Conservation (phyloP, 805 yeast genomes). For the Blastobotrys mokoenaii region DNA sequence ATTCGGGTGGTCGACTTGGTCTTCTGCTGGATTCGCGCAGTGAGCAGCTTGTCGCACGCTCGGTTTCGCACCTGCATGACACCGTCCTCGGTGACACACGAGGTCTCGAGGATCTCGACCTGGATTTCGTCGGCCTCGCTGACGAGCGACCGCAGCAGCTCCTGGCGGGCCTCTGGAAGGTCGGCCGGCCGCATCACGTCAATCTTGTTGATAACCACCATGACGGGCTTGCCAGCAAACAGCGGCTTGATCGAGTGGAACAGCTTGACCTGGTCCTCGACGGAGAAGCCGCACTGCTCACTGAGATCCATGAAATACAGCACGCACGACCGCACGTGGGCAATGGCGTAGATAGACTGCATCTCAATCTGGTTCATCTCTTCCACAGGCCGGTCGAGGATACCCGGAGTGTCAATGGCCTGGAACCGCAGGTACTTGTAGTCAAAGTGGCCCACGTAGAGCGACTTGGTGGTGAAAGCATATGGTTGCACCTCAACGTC, state of each 20-base stretch:
- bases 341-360: conserved; percentile 98
- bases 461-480: conserved; percentile 96
- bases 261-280: conserved; percentile 94
- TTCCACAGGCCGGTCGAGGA: conserved; percentile 96
- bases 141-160: conserved; percentile 40
- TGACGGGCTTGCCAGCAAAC: conserved; percentile 92
- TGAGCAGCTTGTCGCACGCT: conserved; percentile 93
- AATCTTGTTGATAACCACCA: conserved; percentile 91
- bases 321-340: conserved; percentile 94
- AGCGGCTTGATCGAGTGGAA: conserved; percentile 96
- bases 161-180: conserved; percentile 66
- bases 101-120: conserved; percentile 86
- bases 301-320: conserved; percentile 96
- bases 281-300: conserved; percentile 97
- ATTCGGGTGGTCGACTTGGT: conserved; percentile 81
- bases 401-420: conserved; percentile 99
- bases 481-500: conserved; percentile 99
- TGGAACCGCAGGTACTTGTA: conserved; percentile 96
- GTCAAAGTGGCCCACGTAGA: conserved; percentile 98
- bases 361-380: conserved; percentile 99
- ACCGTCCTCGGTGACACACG: conserved; percentile 90
- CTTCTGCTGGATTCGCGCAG: conserved; percentile 94
- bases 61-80: conserved; percentile 93
- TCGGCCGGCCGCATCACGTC: conserved; percentile 86
- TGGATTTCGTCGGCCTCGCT: conserved; percentile 45